Percentiles rank a stretch among this genome's conserved stretches.
phyloP scores from a whole-genome alignment of 257 asterid species.

The Solanum chiquidenum region DNA sequence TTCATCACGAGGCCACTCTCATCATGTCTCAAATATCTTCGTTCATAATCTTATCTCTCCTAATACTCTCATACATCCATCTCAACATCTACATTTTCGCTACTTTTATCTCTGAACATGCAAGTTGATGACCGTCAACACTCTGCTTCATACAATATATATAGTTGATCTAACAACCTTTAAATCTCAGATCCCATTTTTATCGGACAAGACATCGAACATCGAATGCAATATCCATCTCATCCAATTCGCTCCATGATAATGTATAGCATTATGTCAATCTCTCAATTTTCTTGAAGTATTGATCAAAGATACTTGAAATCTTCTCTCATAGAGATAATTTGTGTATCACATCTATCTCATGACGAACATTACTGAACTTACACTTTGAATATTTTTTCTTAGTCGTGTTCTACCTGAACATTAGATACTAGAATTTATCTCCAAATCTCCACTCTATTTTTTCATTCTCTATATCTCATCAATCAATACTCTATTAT shows the following conservation, averaged over 20 bases:
- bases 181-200: neutral
- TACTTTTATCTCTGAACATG: neutral
- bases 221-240: neutral
- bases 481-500: neutral
- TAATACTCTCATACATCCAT: neutral
- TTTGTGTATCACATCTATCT: neutral
- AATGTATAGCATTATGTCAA: neutral
- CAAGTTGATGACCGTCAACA: neutral
- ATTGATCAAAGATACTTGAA: neutral
- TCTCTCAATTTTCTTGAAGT: neutral
- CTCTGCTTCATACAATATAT: neutral
- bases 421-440: neutral
- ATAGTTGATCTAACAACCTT: neutral
- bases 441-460: neutral
- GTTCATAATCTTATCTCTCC: neutral
- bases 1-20: neutral
- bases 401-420: neutral
- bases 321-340: neutral
- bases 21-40: neutral
- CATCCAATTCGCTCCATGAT: neutral
- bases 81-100: neutral
- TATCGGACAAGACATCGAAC: neutral
- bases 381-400: neutral
- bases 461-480: neutral
- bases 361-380: neutral